Evolutionary conservation across 306 rosid species (phyloP), one percentile per base, ranked within the genome.

Genomic region (Gillenia trifoliata): DNA sequence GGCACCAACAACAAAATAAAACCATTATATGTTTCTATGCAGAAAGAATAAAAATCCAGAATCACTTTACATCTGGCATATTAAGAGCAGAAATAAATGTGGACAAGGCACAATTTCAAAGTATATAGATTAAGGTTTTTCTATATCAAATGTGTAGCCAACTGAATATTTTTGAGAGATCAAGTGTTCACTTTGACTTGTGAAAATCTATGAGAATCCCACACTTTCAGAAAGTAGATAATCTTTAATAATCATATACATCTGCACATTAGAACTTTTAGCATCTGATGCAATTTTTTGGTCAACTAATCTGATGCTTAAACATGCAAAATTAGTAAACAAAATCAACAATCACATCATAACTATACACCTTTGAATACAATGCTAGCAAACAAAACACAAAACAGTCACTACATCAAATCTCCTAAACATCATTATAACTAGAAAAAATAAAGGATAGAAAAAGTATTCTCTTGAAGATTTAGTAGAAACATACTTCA

Each of bases 401-500:
- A 25, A 69, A 30, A 31, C 20, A 55, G 20, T 61, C 61, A 72
- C 60, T 26, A 8, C 23, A 73, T 73, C 16, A 57, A 70, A 61
- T 61, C 66, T 28, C 23, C 11, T 8, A 31, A 15, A 47, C 29
- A 79, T 50, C 65, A 30, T 36, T 25, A 22, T 16, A 33, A 71
- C 40, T 11, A 62, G 26, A 66, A 23, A 29, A 38, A 38, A 26
- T 1, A 25, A 72, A 56, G 54, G 49, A 11, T 26, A 20, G 61
- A 49, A 36, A 54, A 59, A 19, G 6, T 52, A 6, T 8, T 36
- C 26, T 36, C 11, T 36, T 36, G 38, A 70, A 36, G 25, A 56
- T 45, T 23, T 64, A 47, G 23, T 45, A 78, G 41, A 73, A 74
- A 77, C 78, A 50, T 88, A 87, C 98, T 91, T 94, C 97, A 78